Conservation (phyloP, 1,139 yeast species). For the Diutina rugosa region DNA sequence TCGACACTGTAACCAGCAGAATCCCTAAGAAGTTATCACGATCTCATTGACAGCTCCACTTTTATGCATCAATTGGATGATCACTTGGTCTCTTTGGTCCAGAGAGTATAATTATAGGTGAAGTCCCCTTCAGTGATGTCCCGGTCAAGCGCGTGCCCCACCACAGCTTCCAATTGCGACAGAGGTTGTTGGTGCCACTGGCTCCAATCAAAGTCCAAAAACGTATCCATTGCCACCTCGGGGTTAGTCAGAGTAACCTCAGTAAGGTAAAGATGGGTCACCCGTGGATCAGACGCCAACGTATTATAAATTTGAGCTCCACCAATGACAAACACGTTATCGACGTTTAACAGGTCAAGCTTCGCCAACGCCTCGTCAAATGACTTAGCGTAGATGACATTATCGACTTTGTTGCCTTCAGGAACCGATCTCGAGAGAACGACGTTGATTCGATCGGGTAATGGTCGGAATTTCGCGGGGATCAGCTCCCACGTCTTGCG, state of each 20-base stretch:
- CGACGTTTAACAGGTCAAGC: slow-evolving; percentile 16
- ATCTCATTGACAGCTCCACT: no score
- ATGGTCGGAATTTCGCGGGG: slow-evolving; percentile 73
- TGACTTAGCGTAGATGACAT: slow-evolving; percentile 30
- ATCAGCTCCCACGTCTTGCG: slow-evolving; percentile 93
- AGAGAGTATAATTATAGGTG: slow-evolving; percentile 36
- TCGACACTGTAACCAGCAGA: no score
- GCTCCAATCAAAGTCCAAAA: slow-evolving; percentile 21
- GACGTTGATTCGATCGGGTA: slow-evolving; percentile 63
- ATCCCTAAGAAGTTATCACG: no score
- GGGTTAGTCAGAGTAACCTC: slow-evolving; percentile 24
- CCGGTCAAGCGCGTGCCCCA: slow-evolving; percentile 21
- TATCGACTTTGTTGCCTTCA: slow-evolving; percentile 9
- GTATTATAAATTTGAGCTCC: slow-evolving; percentile 80
- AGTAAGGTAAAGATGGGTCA: slow-evolving; percentile 59
- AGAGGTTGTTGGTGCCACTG: slow-evolving; percentile 23
- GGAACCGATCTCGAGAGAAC: slow-evolving; percentile 42
- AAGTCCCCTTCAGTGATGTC: slow-evolving; percentile 35
- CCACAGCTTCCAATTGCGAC: slow-evolving; percentile 24
- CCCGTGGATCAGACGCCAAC: slow-evolving; percentile 28
- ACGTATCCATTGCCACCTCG: slow-evolving; percentile 52
- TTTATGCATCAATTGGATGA: no score
- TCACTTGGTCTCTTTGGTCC: slow-evolving; percentile 10
- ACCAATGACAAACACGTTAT: slow-evolving; percentile 72
- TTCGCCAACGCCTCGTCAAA: slow-evolving; percentile 18